Evolutionary conservation across 148 eudicot species (phyloP).

Genomic region (Fagopyrum homotropicum): DNA sequence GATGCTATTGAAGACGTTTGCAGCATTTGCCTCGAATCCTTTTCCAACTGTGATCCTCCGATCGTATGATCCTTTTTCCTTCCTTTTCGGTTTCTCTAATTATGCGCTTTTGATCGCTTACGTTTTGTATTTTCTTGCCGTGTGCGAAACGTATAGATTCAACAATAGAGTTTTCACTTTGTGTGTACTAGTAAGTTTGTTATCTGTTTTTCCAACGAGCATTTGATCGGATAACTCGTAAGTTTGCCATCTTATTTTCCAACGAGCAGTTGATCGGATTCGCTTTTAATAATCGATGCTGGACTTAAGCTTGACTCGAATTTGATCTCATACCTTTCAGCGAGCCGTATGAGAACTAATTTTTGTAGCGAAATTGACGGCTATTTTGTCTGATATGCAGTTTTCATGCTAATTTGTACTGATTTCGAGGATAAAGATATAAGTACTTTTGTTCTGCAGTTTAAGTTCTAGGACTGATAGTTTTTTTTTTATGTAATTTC

Average conservation of each 20-base stretch:
- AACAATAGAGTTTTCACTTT: background rate
- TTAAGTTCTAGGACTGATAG: background rate
- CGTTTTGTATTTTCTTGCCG: background rate
- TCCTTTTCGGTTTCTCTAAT: background rate
- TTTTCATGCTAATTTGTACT: background rate
- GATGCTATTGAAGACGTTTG: slow-evolving; percentile 51
- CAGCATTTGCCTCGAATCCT: slow-evolving; percentile 77
- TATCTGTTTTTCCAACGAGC: background rate
- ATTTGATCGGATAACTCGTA: no score
- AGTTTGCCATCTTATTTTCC: background rate
- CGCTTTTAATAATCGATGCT: background rate
- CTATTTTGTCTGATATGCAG: background rate
- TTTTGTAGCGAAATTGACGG: background rate
- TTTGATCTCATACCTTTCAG: background rate
- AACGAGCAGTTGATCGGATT: background rate
- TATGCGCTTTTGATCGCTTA: slow-evolving; percentile 6
- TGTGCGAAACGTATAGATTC: background rate
- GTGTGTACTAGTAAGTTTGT: background rate
- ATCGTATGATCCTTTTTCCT: slow-evolving; percentile 29
- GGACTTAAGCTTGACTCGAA: slow-evolving; percentile 2
- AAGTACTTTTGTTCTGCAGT: background rate
- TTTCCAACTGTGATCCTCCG: slow-evolving; percentile 45
- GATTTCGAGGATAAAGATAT: no score
- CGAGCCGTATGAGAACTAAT: background rate
- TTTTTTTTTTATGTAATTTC: background rate